Evolutionary conservation across 1,139 yeast species (phyloP).

Genomic region (Pichia sp.): DNA sequence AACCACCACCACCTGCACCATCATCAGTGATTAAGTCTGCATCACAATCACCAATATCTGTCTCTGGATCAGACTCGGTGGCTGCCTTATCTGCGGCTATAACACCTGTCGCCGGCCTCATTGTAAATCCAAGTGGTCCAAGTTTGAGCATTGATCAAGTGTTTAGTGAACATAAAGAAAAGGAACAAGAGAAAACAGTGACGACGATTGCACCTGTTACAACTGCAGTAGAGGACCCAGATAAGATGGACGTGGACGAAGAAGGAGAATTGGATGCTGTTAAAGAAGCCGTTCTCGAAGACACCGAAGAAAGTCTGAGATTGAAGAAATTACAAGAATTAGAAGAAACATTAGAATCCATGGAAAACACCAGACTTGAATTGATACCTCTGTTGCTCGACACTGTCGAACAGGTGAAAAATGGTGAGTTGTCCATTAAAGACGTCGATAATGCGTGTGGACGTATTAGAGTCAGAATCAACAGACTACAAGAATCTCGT

Average conservation of each 20-base stretch:
- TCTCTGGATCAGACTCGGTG: slow-evolving; percentile 1
- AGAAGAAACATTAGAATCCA: slow-evolving; percentile 5
- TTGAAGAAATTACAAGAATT: background rate
- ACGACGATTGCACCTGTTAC: too few species aligned
- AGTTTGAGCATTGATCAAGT: background rate
- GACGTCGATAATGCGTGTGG: slow-evolving; percentile 35
- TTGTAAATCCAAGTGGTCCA: background rate
- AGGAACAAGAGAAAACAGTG: background rate
- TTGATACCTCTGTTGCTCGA: slow-evolving; percentile 33
- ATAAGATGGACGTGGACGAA: slow-evolving; percentile 4
- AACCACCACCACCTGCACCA: background rate
- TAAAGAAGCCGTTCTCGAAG: background rate
- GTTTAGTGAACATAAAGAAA: background rate
- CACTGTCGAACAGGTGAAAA: slow-evolving; percentile 30
- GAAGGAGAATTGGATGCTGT: background rate
- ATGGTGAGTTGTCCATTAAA: slow-evolving; percentile 32
- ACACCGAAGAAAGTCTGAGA: background rate
- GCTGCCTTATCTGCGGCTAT: background rate
- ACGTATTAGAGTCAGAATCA: slow-evolving; percentile 30
- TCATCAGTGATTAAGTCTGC: too few species aligned
- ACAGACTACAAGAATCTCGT: slow-evolving; percentile 19
- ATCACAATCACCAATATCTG: slow-evolving; percentile 2
- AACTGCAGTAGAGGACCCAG: background rate
- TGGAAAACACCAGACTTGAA: slow-evolving; percentile 25
- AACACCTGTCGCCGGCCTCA: background rate